Evolutionary conservation across 2,329 filamentous ascomycete species (phyloP), one percentile per base, ranked within the genome.

Genomic region (Zymoseptoria crescenta): DNA sequence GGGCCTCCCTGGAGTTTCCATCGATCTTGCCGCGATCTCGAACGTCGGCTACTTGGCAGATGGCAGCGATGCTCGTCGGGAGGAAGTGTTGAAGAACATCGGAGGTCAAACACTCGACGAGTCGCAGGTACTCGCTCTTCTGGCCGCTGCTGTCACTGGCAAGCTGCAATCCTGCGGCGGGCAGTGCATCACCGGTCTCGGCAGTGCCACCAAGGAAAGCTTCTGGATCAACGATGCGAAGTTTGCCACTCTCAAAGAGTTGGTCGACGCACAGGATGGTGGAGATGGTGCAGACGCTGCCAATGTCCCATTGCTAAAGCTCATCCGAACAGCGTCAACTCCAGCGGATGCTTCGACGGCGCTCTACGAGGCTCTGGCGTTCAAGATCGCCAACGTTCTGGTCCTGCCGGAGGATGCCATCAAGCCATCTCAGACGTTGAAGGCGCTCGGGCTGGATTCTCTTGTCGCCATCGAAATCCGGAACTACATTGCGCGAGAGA

Each of bases 21-120:
- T 75, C 24, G 67, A 72, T 51, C 61, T 74, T 1, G 69, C 70
- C 19, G 61, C 64, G 3, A 65, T 74, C 16, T 59, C 64, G 8
- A 70, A 68, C 41, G 65, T 74, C 27, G 73, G 73, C 52, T 61
- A 59, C 52, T 56, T 64, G 16, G 61, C 59, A 1, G 61, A 63
- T 50, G 51, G 51, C n/a, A 52, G 51, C 24, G 51, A 27, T 29
- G 51, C 51, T 19, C 20, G 51, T 4, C 51, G 51, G 8, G 21
- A 52, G n/a, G 51, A 52, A 29, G 51, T 52, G 20, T 24, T 52
- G 21, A 30, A 52, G 51, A 52, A 52, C 51, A 52, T 52, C 19
- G 51, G 24, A 8, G 51, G 21, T 3, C 51, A 52, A 13, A 52
- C 51, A 1, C 20, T 52, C 7, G 51, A 52, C 19, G 51, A 52